A percentile compares a stretch with the other conserved stretches of the same genome.
phyloP scores from a whole-genome alignment of 768 basidiomycete genomes.

The Boletus rufocinnamomeus region DNA sequence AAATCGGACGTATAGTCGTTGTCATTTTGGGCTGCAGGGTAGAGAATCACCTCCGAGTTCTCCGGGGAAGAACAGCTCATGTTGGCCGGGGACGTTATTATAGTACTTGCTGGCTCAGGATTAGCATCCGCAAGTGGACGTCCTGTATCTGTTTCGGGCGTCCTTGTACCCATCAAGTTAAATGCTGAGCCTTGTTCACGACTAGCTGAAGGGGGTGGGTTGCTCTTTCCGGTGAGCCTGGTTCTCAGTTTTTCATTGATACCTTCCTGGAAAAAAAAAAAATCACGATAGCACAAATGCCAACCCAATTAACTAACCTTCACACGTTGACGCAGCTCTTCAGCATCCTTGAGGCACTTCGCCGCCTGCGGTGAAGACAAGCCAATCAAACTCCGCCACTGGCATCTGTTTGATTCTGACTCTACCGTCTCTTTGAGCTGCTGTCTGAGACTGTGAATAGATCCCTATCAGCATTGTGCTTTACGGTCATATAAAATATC shows the following conservation, averaged over 20 bases:
- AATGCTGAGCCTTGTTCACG: background rate
- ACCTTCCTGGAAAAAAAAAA: conserved; percentile 1
- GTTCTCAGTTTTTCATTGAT: conserved; percentile 3
- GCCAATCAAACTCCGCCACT: conserved; percentile 4
- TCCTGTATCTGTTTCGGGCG: background rate
- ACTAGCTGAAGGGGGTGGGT: background rate
- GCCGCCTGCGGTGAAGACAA: conserved; percentile 8
- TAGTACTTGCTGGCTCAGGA: background rate
- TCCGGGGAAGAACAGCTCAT: background rate
- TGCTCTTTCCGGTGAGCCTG: background rate
- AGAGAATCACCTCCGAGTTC: background rate
- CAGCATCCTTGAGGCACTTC: conserved; percentile 5
- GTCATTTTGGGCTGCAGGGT: background rate
- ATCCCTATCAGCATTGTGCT: background rate
- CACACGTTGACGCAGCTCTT: conserved; percentile 7
- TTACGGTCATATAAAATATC: background rate
- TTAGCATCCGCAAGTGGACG: background rate
- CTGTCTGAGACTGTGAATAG: conserved; percentile 9
- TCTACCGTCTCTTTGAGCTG: background rate
- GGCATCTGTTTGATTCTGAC: background rate
- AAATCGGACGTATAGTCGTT: background rate
- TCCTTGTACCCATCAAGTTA: background rate
- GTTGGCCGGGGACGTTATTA: background rate
- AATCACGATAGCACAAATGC: background rate
- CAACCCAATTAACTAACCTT: background rate